Conservation (phyloP, 441 rosid genomes). For the Jatropha multifida region DNA sequence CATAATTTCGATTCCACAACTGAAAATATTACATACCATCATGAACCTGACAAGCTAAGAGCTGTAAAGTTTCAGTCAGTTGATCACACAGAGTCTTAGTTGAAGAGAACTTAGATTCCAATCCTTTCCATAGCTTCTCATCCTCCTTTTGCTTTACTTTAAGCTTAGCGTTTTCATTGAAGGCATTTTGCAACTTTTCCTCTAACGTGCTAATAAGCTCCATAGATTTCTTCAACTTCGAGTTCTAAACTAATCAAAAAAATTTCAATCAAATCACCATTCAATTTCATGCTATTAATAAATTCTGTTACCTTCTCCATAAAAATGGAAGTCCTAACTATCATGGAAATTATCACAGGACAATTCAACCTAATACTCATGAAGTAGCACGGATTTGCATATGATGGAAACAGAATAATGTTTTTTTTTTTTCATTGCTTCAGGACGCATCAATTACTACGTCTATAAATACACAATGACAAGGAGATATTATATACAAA, state of each 20-base stretch:
- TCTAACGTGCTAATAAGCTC: slow-evolving; percentile 64
- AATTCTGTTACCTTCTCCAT: neutral
- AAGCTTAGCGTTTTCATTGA: slow-evolving; percentile 88
- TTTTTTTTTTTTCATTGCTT: neutral
- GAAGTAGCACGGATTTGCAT: neutral
- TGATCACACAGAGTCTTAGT: slow-evolving; percentile 82
- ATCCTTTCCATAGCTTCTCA: slow-evolving; percentile 90
- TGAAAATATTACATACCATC: slow-evolving; percentile 45
- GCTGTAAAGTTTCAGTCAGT: slow-evolving; percentile 81
- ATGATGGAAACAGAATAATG: neutral
- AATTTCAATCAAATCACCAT: slow-evolving; percentile 16
- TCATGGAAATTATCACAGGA: neutral
- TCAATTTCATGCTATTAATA: slow-evolving; percentile 12
- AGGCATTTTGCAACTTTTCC: slow-evolving; percentile 85
- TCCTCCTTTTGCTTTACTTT: slow-evolving; percentile 87
- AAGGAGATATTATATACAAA: neutral
- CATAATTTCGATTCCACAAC: slow-evolving; percentile 13
- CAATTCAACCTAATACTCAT: neutral
- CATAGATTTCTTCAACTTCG: slow-evolving; percentile 71
- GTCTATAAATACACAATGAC: neutral
- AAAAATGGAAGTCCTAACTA: slow-evolving; percentile 3
- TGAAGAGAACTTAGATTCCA: slow-evolving; percentile 86
- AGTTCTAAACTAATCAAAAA: slow-evolving; percentile 44
- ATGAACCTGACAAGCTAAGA: slow-evolving; percentile 73
- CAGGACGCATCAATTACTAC: neutral